These are phyloP conservation scores for Austroboletus novae-zelandiae DNA, from an alignment of 1,284 basidiomycete genomes.

Conservation along the genomic window DNA sequence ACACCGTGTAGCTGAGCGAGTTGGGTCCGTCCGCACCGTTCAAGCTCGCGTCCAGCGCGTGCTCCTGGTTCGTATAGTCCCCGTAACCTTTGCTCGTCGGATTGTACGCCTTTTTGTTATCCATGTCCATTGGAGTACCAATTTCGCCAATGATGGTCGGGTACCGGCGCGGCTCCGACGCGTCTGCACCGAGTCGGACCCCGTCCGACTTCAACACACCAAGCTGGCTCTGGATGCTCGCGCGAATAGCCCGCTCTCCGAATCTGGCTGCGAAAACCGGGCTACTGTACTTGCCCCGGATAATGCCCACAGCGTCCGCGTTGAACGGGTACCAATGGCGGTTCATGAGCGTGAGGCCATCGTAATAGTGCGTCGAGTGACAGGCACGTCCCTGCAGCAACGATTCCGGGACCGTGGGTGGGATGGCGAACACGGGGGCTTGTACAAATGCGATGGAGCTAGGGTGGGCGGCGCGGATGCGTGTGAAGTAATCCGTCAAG, in stretches of 20 bases:
- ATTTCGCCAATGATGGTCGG: slow-evolving; percentile 97
- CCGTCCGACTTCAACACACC: slow-evolving; percentile 76
- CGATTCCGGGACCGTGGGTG: slow-evolving; percentile 60
- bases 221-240: slow-evolving; percentile 82
- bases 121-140: slow-evolving; percentile 93
- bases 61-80: slow-evolving; percentile 79
- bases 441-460: slow-evolving; percentile 91
- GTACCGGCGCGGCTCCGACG: slow-evolving; percentile 42
- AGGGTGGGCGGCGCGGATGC: slow-evolving; percentile 74
- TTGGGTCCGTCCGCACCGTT: slow-evolving; percentile 88
- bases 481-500: slow-evolving; percentile 60
- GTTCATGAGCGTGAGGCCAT: slow-evolving; percentile 83
- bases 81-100: slow-evolving; percentile 45
- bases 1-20: slow-evolving; percentile 80
- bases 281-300: slow-evolving; percentile 84
- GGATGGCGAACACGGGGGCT: slow-evolving; percentile 87
- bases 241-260: slow-evolving; percentile 81
- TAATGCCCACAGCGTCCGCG: slow-evolving; percentile 88
- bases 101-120: slow-evolving; percentile 81
- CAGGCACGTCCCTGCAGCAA: slow-evolving; percentile 71
- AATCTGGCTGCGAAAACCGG: slow-evolving; percentile 69
- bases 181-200: slow-evolving; percentile 44
- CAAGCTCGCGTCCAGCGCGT: slow-evolving; percentile 89
- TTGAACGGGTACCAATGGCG: slow-evolving; percentile 97
- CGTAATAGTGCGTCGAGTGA: slow-evolving; percentile 91